Evolutionary conservation across 345 rosid species (phyloP).

Genomic region (Citrus glauca): DNA sequence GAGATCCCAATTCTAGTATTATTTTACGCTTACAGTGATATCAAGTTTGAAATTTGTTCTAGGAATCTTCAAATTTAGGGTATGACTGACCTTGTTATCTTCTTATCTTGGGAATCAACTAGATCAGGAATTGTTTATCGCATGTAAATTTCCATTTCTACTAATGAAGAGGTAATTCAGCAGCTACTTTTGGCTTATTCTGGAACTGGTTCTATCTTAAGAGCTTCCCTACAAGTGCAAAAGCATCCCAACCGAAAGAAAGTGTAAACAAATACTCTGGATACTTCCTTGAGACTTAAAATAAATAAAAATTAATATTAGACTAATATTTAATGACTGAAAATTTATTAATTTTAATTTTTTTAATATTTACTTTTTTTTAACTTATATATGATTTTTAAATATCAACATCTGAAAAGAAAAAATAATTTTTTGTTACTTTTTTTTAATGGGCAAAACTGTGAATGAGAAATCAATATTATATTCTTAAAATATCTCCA

Average conservation of each 20-base stretch:
- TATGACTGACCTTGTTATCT: not conserved
- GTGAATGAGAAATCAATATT: too few relatives aligned
- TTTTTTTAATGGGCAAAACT: too few relatives aligned
- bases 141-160: not conserved
- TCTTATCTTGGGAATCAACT: constrained; percentile 7
- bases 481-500: too few relatives aligned
- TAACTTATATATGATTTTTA: too few relatives aligned
- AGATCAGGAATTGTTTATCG: not conserved
- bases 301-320: too few relatives aligned
- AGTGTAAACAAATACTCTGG: too few relatives aligned
- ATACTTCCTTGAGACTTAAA: too few relatives aligned
- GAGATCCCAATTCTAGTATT: not conserved
- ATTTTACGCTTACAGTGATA: not conserved
- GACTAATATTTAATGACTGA: too few relatives aligned
- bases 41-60: not conserved
- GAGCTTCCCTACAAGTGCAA: not conserved
- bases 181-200: constrained; percentile 1
- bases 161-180: not conserved
- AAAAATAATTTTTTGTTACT: too few relatives aligned
- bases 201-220: not conserved
- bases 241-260: not conserved
- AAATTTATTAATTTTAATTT: too few relatives aligned
- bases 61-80: constrained; percentile 14
- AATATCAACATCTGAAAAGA: too few relatives aligned
- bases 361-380: too few relatives aligned